Conservation (phyloP, 2,329 filamentous ascomycete genomes). For the Neonectria neomacrospora region DNA sequence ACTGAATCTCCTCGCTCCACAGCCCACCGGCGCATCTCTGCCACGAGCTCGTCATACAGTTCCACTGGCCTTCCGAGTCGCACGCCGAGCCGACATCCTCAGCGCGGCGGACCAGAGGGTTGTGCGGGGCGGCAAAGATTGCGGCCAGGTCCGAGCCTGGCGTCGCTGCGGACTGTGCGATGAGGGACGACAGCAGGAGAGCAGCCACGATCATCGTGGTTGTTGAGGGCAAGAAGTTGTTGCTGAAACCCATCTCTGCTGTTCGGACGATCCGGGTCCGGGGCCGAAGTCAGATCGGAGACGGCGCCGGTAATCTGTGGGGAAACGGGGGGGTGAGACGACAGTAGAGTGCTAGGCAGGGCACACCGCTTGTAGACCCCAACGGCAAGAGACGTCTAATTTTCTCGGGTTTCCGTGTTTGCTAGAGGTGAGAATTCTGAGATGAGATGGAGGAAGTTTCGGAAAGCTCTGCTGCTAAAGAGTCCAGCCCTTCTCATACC, state of each 20-base stretch:
- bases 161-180: conserved; percentile 9
- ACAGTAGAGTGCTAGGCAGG: conserved; percentile 1
- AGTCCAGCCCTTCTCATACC: conserved; percentile 24
- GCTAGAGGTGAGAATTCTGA: neutral
- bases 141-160: conserved; percentile 14
- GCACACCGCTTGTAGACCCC: neutral
- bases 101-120: conserved; percentile 33
- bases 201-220: conserved; percentile 14
- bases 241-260: conserved; percentile 27
- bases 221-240: conserved; percentile 5
- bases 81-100: conserved; percentile 54
- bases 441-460: no score
- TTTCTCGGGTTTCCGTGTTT: neutral
- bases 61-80: conserved; percentile 63
- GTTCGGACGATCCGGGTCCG: conserved; percentile 5
- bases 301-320: conserved; percentile 31
- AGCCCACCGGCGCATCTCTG: conserved; percentile 61
- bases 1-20: conserved; percentile 58
- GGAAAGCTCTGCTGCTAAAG: neutral
- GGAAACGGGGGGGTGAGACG: conserved; percentile 11
- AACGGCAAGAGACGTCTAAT: neutral
- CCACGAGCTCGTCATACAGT: conserved; percentile 61
- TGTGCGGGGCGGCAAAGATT: conserved; percentile 3
- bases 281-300: conserved; percentile 27
- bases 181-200: conserved; percentile 27